These are phyloP conservation scores for Strobilomyces echinocephalus DNA, from an alignment of 768 basidiomycete genomes.

Conservation along the genomic window DNA sequence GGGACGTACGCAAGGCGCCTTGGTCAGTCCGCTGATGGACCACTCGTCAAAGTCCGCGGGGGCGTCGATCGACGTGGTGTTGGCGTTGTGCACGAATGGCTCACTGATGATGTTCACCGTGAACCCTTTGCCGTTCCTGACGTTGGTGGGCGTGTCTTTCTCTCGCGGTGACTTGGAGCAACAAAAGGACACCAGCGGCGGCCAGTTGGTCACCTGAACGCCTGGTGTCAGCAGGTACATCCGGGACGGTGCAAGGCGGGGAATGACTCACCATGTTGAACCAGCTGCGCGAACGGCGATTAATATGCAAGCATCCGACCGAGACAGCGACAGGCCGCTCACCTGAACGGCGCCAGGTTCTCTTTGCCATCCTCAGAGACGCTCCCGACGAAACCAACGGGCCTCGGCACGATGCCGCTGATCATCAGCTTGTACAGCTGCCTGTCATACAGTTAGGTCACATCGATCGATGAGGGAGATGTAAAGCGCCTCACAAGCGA, in stretches of 20 bases:
- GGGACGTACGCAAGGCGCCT: conserved; percentile 5
- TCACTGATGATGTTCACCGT: conserved; percentile 55
- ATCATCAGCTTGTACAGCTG: conserved; percentile 32
- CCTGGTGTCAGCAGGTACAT: not conserved
- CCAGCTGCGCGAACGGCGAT: not conserved
- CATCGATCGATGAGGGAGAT: not conserved
- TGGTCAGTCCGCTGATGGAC: conserved; percentile 4
- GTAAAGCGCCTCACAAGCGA: conserved; percentile 14
- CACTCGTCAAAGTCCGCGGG: conserved; percentile 33
- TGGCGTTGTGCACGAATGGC: conserved; percentile 37
- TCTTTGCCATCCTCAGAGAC: conserved; percentile 29
- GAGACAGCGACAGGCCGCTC: conserved; percentile 15
- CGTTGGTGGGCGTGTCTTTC: conserved; percentile 44
- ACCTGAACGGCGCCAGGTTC: conserved; percentile 45
- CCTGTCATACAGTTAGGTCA: conserved; percentile 1
- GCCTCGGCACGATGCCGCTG: conserved; percentile 38
- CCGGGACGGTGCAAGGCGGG: not conserved
- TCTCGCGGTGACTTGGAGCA: conserved; percentile 7
- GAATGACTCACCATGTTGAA: too few relatives aligned
- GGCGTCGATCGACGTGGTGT: conserved; percentile 34
- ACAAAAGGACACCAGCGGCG: conserved; percentile 37
- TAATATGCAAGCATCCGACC: conserved; percentile 13
- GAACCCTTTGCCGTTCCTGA: conserved; percentile 41
- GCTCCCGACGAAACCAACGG: conserved; percentile 42
- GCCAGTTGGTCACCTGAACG: conserved; percentile 19